Evolutionary conservation across 225 moss, liverwort and hornwort genomes (phyloP).

Genomic region (Sphagnum contortum): DNA sequence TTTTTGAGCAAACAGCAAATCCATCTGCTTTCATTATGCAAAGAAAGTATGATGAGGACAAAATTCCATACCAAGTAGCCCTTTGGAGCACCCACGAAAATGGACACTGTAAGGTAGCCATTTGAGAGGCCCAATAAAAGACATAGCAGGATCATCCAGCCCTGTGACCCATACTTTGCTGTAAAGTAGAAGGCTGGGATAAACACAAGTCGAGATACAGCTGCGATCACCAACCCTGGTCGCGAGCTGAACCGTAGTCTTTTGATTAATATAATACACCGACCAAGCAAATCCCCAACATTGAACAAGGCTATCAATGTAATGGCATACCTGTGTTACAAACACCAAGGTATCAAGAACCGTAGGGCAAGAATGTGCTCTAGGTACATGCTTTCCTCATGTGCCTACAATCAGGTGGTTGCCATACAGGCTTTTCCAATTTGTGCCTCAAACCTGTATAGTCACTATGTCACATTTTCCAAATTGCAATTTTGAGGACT

Average conservation of each 20-base stretch:
- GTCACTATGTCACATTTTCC: too few species aligned
- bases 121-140: conserved; percentile 58
- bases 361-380: too few species aligned
- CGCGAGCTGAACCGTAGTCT: conserved; percentile 38
- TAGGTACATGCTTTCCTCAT: too few species aligned
- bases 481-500: too few species aligned
- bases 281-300: conserved; percentile 72
- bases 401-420: too few species aligned
- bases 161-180: conserved; percentile 71
- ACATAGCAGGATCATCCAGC: conserved; percentile 74
- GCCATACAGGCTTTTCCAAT: too few species aligned
- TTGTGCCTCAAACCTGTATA: too few species aligned
- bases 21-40: too few species aligned
- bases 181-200: conserved; percentile 79
- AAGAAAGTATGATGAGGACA: too few species aligned
- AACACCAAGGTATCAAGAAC: too few species aligned
- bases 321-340: conserved; percentile 53
- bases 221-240: conserved; percentile 25
- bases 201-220: conserved; percentile 36
- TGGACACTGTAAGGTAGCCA: conserved; percentile 62
- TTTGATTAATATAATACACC: conserved; percentile 46
- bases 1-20: too few species aligned
- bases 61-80: conserved; percentile 64
- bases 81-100: conserved; percentile 51
- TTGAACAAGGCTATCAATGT: conserved; percentile 80